These are phyloP conservation scores for Haplosporangium sp. DNA, from an alignment of 371 early-diverging fungal genomes.

Conservation along the genomic window DNA sequence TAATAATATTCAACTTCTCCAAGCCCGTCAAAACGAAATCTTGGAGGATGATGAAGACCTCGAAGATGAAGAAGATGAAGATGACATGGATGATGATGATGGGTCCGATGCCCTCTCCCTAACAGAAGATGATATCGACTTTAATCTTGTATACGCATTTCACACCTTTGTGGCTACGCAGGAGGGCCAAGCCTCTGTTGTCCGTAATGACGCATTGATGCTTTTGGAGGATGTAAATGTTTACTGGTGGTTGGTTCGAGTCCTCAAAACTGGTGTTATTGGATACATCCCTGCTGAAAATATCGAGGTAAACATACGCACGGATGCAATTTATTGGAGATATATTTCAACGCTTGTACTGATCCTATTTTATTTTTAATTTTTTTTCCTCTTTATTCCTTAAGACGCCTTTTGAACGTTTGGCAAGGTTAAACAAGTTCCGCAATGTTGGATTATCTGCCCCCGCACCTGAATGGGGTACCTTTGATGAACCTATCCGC, in stretches of 20 bases:
- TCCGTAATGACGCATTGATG: constrained; percentile 87
- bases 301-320: constrained; percentile 76
- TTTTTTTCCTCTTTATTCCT: not conserved
- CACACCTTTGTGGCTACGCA: constrained; percentile 94
- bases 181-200: constrained; percentile 94
- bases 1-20: constrained; percentile 12
- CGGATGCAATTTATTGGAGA: too few species aligned
- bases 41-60: constrained; percentile 54
- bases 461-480: constrained; percentile 56
- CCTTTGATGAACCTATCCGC: constrained; percentile 49
- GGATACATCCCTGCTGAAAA: constrained; percentile 98
- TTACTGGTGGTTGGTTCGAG: constrained; percentile 98
- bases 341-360: not conserved
- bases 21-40: constrained; percentile 50
- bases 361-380: not conserved
- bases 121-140: constrained; percentile 83
- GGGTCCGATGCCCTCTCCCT: constrained; percentile 69
- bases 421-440: constrained; percentile 90
- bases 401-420: constrained; percentile 90
- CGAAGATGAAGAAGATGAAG: constrained; percentile 37
- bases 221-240: constrained; percentile 94
- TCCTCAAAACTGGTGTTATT: constrained; percentile 86
- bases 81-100: constrained; percentile 59
- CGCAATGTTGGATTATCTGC: constrained; percentile 82
- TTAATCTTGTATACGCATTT: constrained; percentile 89